These are phyloP conservation scores for Silene noctiflora DNA, from an alignment of 179 eudicot species.

Conservation along the genomic window DNA sequence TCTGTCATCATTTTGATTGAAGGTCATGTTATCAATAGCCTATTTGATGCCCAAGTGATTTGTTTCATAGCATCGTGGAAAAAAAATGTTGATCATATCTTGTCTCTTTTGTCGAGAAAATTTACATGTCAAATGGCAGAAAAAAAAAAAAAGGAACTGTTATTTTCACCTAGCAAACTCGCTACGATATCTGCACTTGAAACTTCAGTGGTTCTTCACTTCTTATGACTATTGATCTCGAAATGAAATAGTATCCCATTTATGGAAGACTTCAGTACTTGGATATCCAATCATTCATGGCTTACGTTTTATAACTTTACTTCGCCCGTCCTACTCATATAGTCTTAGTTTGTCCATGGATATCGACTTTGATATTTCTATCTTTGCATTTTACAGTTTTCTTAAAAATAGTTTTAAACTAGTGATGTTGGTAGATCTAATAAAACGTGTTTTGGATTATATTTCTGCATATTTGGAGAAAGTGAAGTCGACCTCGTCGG, in stretches of 20 bases:
- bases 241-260: background rate
- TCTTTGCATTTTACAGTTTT: background rate
- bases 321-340: background rate
- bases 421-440: too few species aligned
- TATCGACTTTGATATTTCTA: background rate
- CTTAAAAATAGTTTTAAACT: too few species aligned
- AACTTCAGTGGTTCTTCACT: background rate
- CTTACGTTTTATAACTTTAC: background rate
- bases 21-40: constrained; percentile 14
- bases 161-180: background rate
- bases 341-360: background rate
- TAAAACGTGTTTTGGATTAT: too few species aligned
- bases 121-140: constrained; percentile 19
- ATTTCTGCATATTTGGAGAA: too few species aligned
- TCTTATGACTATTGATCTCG: too few species aligned
- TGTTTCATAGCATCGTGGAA: background rate
- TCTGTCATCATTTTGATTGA: constrained; percentile 9
- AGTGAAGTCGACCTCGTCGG: too few species aligned
- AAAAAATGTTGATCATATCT: background rate
- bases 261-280: background rate
- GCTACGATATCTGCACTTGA: background rate
- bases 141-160: background rate
- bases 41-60: constrained; percentile 6
- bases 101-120: background rate
- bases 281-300: background rate